Percentiles rank a stretch among this genome's conserved stretches.
phyloP scores from a whole-genome alignment of 495 filamentous ascomycete species.

The Aspergillus nanangensis region DNA sequence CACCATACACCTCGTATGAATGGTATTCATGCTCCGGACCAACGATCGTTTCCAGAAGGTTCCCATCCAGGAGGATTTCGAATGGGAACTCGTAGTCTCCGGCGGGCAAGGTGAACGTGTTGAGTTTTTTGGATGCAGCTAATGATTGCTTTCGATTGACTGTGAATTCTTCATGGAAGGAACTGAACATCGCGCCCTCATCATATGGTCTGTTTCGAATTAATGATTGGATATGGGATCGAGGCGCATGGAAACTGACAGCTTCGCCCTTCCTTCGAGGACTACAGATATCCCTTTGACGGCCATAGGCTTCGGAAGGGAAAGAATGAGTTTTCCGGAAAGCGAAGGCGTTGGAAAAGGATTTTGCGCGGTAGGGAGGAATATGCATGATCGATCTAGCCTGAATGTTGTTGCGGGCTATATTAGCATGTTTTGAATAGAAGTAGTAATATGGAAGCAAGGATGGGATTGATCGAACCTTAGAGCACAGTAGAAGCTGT shows the following conservation, averaged over 20 bases:
- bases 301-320: constrained; percentile 2
- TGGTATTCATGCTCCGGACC: constrained; percentile 17
- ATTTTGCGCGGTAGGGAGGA: constrained; percentile 7
- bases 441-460: background rate
- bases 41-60: constrained; percentile 13
- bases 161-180: constrained; percentile 10
- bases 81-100: constrained; percentile 24
- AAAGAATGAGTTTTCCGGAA: constrained; percentile 11
- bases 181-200: background rate
- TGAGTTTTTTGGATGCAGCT: constrained; percentile 15
- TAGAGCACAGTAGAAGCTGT: background rate
- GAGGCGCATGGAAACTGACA: constrained; percentile 11
- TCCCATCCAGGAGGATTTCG: constrained; percentile 11
- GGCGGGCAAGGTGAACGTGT: constrained; percentile 15
- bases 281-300: constrained; percentile 15
- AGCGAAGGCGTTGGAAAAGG: constrained; percentile 2
- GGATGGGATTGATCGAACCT: background rate
- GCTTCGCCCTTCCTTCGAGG: constrained; percentile 10
- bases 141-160: constrained; percentile 10
- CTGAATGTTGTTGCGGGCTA: constrained; percentile 1
- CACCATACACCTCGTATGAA: constrained; percentile 16
- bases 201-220: constrained; percentile 3
- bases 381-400: constrained; percentile 17
- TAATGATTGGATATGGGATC: background rate
- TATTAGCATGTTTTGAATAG: background rate